phyloP scores from a whole-genome alignment of 164 flowering plant genomes.

The Cinnamomum chago region DNA sequence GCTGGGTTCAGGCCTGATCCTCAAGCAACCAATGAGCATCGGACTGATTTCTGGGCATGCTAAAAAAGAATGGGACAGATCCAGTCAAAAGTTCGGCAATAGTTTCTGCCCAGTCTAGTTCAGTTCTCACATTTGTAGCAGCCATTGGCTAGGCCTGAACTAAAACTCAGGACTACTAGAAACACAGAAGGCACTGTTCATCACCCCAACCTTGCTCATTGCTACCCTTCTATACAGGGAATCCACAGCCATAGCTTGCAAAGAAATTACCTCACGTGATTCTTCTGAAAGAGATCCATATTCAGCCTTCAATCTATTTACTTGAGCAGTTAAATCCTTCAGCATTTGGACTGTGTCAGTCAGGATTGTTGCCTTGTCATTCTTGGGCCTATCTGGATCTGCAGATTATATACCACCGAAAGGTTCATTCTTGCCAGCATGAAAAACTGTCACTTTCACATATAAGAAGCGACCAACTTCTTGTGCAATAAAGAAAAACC shows the following conservation, averaged over 20 bases:
- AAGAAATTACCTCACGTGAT: conserved; percentile 69
- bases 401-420: conserved; percentile 16
- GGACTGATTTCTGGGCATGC: neutral
- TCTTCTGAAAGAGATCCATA: conserved; percentile 67
- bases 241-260: neutral
- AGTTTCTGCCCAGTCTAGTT: neutral
- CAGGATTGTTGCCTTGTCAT: conserved; percentile 91
- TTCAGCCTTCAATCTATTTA: conserved; percentile 72
- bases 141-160: neutral
- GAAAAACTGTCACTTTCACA: neutral
- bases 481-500: neutral
- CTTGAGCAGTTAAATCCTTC: conserved; percentile 83
- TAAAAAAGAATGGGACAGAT: neutral
- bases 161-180: neutral
- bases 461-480: neutral
- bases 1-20: neutral
- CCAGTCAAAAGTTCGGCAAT: neutral
- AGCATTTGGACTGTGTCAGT: conserved; percentile 73
- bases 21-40: neutral
- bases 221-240: neutral
- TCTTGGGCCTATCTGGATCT: conserved; percentile 96
- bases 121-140: neutral
- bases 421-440: neutral
- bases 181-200: neutral
- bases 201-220: neutral